Base-by-base conservation (phyloP, 257 asterid species). In the Scutellaria barbata region DNA sequence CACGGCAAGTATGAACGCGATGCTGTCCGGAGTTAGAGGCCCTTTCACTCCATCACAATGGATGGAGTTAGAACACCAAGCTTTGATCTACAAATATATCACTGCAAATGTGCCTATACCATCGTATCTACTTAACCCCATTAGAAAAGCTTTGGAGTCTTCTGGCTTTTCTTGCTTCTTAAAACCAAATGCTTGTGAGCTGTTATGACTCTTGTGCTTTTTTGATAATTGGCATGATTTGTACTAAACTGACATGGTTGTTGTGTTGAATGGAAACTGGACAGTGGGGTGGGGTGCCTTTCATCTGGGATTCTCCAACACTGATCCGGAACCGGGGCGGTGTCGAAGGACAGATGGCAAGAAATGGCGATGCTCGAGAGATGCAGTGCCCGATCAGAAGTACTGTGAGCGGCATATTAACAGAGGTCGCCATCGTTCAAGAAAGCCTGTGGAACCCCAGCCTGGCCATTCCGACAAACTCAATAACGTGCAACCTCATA, bases 381-480 rank as follows among this genome's bases (percentile, higher is more conserved):
- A 95, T 10, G 98, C 96, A 5, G 89, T 92, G 5, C 81, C 87
- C 3, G 97, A 92, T 33, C 95, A 92, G 80, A 95, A 95, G 63
- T 95, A 92, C 69, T 95, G 99, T 51, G 99, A 95, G 79, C 96
- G 99, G 60, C 99, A 95, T 64, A 83, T 95, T 84, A 95, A 95
- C 82, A 73, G 99, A 77, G 98, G 99, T 81, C 99, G 99, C 80
- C 99, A 92, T 76, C 98, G 99, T 92, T 95, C 99, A 95, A 95
- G 98, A 95, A 95, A 95, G 99, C 99, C 90, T 88, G 99, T 95
- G 99, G 99, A 95, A 95, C 88, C 83, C 65, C 96, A 86, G 66
- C 17, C 92, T 8, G 86, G 87, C 85, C 87, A 81, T 75, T 67
- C 89, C 73, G 63, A 63, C 79, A 42, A 30, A 30, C 35, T 1